phyloP scores from a whole-genome alignment of 2,329 filamentous ascomycete species.

The Stagonosporopsis tanaceti region DNA sequence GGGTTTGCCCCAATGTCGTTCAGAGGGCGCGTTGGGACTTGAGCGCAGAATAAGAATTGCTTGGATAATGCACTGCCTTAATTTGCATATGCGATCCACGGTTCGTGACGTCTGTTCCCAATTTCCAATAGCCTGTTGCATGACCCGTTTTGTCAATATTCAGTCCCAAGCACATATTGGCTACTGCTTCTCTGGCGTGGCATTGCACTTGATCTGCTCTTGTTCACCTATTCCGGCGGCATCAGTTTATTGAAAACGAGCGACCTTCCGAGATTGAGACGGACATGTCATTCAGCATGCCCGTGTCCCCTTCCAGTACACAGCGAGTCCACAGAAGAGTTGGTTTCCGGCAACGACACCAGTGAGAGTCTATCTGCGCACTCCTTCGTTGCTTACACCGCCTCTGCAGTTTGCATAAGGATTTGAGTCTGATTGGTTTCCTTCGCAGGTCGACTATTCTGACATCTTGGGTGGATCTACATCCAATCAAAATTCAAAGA shows the following conservation, averaged over 20 bases:
- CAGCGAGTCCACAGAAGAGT: background rate
- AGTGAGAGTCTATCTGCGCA: background rate
- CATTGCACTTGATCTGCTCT: background rate
- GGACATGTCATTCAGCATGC: background rate
- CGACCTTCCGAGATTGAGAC: background rate
- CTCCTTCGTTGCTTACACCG: background rate
- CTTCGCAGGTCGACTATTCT: too few species aligned
- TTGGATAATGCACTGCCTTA: too few species aligned
- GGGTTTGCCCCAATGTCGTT: too few species aligned
- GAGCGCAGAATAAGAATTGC: too few species aligned
- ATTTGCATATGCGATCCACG: too few species aligned
- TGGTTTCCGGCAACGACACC: background rate
- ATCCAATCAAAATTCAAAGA: background rate
- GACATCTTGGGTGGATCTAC: background rate
- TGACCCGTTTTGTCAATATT: background rate
- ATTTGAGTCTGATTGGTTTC: background rate
- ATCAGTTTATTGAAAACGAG: background rate
- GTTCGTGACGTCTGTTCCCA: background rate
- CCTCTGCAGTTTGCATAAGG: background rate
- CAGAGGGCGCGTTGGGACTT: too few species aligned
- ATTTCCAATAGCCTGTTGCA: background rate
- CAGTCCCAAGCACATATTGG: background rate
- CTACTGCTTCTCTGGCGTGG: background rate
- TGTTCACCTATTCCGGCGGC: background rate
- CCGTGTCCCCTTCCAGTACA: background rate